phyloP scores from a whole-genome alignment of 805 yeast species.

The Candida sonorensis region DNA sequence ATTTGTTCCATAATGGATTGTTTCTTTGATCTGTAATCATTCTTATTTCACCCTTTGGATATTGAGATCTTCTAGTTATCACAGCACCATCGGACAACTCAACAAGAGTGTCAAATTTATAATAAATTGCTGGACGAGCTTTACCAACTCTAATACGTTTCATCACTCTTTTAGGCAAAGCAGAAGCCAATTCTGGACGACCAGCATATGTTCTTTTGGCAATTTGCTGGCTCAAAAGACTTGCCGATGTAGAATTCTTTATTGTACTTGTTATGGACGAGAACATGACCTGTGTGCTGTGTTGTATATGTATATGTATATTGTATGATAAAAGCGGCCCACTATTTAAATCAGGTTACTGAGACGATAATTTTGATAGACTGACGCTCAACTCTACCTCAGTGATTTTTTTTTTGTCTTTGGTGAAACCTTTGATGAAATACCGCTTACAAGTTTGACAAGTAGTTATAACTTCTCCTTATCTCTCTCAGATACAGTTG shows the following conservation, averaged over 20 bases:
- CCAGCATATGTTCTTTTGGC: slow-evolving; percentile 22
- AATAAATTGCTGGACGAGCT: slow-evolving; percentile 89
- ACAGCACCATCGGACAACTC: slow-evolving; percentile 95
- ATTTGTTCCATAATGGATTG: slow-evolving; percentile 82
- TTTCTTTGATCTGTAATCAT: slow-evolving; percentile 87
- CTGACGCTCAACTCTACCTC: too few relatives aligned
- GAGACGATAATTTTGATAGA: too few relatives aligned
- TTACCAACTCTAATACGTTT: slow-evolving; percentile 70
- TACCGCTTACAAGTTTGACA: too few relatives aligned
- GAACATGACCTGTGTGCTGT: neutral
- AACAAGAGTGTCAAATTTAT: slow-evolving; percentile 83
- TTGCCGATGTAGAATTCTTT: too few relatives aligned
- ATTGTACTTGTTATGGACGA: neutral
- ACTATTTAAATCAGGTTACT: too few relatives aligned
- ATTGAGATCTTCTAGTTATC: slow-evolving; percentile 71
- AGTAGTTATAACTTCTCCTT: too few relatives aligned
- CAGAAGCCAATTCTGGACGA: slow-evolving; percentile 21
- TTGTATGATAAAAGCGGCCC: too few relatives aligned
- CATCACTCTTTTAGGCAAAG: slow-evolving; percentile 46
- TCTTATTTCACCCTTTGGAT: slow-evolving; percentile 80
- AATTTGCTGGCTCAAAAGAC: too few relatives aligned
- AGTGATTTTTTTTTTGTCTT: too few relatives aligned
- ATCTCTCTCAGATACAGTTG: too few relatives aligned
- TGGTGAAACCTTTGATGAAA: too few relatives aligned
- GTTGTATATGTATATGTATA: too few relatives aligned